Evolutionary conservation across 2,329 filamentous ascomycete genomes (phyloP), one percentile per base, ranked within the genome.

Genomic region (Fusarium hostae): DNA sequence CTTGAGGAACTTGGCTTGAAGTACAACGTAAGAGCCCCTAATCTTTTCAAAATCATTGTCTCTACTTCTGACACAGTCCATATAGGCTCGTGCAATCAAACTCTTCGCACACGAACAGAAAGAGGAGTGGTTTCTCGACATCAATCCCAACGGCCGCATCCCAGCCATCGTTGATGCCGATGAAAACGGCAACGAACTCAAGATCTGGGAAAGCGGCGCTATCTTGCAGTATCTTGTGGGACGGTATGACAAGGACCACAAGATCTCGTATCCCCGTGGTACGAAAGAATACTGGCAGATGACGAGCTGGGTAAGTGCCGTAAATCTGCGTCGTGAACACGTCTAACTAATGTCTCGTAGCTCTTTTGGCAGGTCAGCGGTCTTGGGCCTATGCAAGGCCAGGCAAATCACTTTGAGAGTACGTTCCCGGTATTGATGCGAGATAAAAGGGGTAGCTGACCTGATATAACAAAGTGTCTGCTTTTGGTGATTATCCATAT

Each of bases 101-200:
- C 87, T 97, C 59, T 83, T 80, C 72, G 91, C 92, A 69, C 92
- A 94, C 78, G 87, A 84, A 20, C 94, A 96, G 76, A 96, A 95
- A 78, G 84, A 95, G 81, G 88, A 88, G 22, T 97, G 93, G 94
- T 97, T 95, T 82, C 87, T 96, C 24, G 89, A 90, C 45, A 96
- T 97, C 84, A 97, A 97, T 82, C 94, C 94, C 70, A 97, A 97
- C 80, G 94, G 94, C 70, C 92, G 94, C 71, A 97, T 97, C 75
- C 94, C 94, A 5, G 94, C 94, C 59, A 77, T 97, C 52, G 95
- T 92, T 10, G 94, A 97, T 81, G 92, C 86, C 15, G 91, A 92
- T 80, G 85, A 85, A 9, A 90, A 95, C 79, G 93, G 93, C 72
- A 84, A 91, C 78, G 84, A 85, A 26, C 93, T 97, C 78, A 86